A percentile compares a stretch with the other conserved stretches of the same genome.
Evolutionary conservation across 1,139 yeast species (phyloP).

Genomic region (Scheffersomyces lignicola): DNA sequence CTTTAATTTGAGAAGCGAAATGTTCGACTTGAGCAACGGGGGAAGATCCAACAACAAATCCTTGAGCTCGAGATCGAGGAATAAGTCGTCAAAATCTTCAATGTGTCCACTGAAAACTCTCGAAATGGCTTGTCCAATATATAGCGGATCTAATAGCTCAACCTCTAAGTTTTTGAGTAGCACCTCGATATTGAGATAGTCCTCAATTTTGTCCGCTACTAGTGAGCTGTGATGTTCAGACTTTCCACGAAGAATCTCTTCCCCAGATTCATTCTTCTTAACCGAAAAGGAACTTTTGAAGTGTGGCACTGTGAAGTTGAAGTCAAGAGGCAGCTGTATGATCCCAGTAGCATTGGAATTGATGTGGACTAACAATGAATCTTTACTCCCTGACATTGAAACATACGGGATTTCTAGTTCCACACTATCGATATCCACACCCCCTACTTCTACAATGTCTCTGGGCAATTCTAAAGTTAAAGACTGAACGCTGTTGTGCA

Average conservation of each 20-base stretch:
- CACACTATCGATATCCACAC: constrained; percentile 4
- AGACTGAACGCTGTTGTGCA: constrained; percentile 10
- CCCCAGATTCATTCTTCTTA: constrained; percentile 7
- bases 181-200: constrained; percentile 11
- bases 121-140: constrained; percentile 17
- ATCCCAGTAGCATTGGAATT: constrained; percentile 14
- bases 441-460: constrained; percentile 3
- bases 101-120: constrained; percentile 11
- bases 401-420: constrained; percentile 1
- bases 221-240: constrained; percentile 12
- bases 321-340: constrained; percentile 10
- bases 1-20: constrained; percentile 18
- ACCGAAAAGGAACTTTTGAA: constrained; percentile 15
- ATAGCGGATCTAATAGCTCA: constrained; percentile 13
- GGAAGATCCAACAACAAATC: constrained; percentile 20
- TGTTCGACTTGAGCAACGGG: background rate
- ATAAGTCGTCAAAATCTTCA: constrained; percentile 6
- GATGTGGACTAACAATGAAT: constrained; percentile 9
- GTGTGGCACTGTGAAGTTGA: constrained; percentile 17
- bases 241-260: constrained; percentile 13
- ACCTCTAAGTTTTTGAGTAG: constrained; percentile 13
- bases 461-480: constrained; percentile 5
- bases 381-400: background rate
- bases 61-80: constrained; percentile 1
- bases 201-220: constrained; percentile 3